Evolutionary conservation across 1,284 basidiomycete genomes (phyloP), one percentile per base, ranked within the genome.

Genomic region (Ganoderma sinense): DNA sequence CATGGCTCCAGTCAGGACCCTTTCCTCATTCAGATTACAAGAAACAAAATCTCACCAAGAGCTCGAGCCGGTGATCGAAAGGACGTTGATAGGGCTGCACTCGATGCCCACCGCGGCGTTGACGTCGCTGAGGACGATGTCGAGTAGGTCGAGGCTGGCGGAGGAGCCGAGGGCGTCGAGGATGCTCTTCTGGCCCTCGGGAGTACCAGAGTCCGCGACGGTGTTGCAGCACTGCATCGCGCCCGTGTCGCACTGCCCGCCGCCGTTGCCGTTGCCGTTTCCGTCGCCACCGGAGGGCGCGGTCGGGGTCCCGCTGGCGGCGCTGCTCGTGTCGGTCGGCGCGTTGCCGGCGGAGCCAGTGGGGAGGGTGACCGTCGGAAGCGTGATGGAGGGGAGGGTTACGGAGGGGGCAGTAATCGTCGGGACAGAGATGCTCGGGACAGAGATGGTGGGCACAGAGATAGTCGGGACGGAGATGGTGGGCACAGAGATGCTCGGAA

Each of bases 201-300:
- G 13, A n/a, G 68, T 71, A 26, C 58, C 61, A 41, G 72, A 58
- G 48, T 71, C 64, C 43, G 56, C 39, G 39, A 71, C 56, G 41
- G 65, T 40, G 69, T 73, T 66, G 61, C 72, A 73, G 64, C 72
- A 73, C 66, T 73, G 69, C 20, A 71, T 66, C 31, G 65, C 36
- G 51, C 72, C 69, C 7, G 72, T 73, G 68, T 69, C 69, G 64
- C 72, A 73, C 69, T 71, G 39, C 8, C 71, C 71, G 10, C 65
- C 62, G 13, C 60, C 31, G 41, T 55, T 53, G 1, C 55, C 68
- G 6, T 40, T 26, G 20, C 45, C 58, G 59, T 55, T 53, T 0
- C 55, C 68, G 6, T 40, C 20, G 20, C 45, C 58, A 51, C 39
- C 51, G 45, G 48, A 51, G 4, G 48, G 48, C n/a, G 43, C 11